Evolutionary conservation across 2,329 filamentous ascomycete genomes (phyloP).

Genomic region (Fusarium sublunatum): DNA sequence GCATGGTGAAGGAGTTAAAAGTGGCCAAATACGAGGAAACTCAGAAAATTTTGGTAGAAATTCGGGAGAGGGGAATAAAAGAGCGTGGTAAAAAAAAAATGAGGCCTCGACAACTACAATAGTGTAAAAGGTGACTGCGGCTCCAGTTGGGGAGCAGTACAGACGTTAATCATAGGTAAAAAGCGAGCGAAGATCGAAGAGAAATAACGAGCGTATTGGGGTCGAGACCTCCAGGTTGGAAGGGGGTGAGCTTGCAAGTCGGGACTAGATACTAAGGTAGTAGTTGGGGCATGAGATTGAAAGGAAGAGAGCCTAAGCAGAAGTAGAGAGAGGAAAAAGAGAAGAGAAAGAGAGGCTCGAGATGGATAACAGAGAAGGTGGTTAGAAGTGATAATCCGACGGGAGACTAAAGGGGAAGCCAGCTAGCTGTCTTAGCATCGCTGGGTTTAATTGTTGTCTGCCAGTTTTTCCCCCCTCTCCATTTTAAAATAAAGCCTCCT

Average conservation of each 20-base stretch:
- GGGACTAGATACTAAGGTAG: background rate
- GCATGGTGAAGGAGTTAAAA: slow-evolving; percentile 45
- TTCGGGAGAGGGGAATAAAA: slow-evolving; percentile 14
- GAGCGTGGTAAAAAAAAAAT: slow-evolving; percentile 22
- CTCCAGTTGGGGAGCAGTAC: slow-evolving; percentile 46
- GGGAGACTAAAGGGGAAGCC: slow-evolving; percentile 40
- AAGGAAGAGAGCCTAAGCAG: slow-evolving; percentile 21
- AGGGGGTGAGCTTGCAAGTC: slow-evolving; percentile 13
- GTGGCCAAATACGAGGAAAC: slow-evolving; percentile 19
- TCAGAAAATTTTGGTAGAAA: slow-evolving; percentile 4
- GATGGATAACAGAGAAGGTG: slow-evolving; percentile 24
- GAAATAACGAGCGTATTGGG: slow-evolving; percentile 47
- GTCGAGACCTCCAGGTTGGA: slow-evolving; percentile 41
- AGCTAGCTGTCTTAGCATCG: slow-evolving; percentile 32
- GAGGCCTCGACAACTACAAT: slow-evolving; percentile 29
- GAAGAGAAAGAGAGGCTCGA: slow-evolving; percentile 21
- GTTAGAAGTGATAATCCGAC: slow-evolving; percentile 13
- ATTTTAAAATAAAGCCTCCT: slow-evolving; percentile 46
- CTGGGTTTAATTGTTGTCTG: slow-evolving; percentile 47
- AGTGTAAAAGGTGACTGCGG: slow-evolving; percentile 37
- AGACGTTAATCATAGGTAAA: slow-evolving; percentile 46
- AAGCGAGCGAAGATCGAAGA: slow-evolving; percentile 41
- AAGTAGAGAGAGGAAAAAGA: slow-evolving; percentile 16
- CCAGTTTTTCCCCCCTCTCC: slow-evolving; percentile 33
- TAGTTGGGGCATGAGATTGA: slow-evolving; percentile 25